Evolutionary conservation across 2,329 filamentous ascomycete species (phyloP).

Genomic region (Alternaria gansuensis): DNA sequence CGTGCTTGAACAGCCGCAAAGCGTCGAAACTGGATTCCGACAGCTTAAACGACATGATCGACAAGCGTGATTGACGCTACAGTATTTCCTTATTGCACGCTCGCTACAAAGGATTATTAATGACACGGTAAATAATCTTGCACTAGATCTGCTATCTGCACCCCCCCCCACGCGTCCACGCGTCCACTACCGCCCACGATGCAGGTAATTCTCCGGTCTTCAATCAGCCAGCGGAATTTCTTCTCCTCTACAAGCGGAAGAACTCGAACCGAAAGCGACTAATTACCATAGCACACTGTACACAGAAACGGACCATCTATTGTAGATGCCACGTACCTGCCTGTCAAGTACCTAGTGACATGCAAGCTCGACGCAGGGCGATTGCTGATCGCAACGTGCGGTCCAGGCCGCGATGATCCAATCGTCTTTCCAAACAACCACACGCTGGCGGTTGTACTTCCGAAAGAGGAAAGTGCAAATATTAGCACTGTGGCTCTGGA

Average conservation of each 20-base stretch:
- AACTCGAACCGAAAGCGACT: not conserved
- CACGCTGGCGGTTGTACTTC: slow-evolving; percentile 10
- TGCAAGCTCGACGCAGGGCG: slow-evolving; percentile 3
- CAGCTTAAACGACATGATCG: too few relatives aligned
- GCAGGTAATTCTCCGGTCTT: slow-evolving; percentile 11
- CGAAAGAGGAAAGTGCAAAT: slow-evolving; percentile 11
- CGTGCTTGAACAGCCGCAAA: too few relatives aligned
- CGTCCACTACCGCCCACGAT: not conserved
- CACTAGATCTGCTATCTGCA: not conserved
- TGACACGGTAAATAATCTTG: not conserved
- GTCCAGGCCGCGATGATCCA: slow-evolving; percentile 9
- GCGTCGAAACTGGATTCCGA: too few relatives aligned
- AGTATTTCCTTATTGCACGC: not conserved
- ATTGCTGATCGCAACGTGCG: slow-evolving; percentile 14
- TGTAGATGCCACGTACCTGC: not conserved
- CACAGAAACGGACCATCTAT: not conserved
- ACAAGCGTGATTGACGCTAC: too few relatives aligned
- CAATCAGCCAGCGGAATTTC: slow-evolving; percentile 11
- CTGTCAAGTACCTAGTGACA: slow-evolving; percentile 3
- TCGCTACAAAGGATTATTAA: not conserved
- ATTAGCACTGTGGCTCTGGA: not conserved
- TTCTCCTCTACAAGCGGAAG: slow-evolving; percentile 4
- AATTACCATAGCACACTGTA: not conserved
- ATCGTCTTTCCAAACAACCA: not conserved
- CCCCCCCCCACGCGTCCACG: not conserved